Percentiles rank a stretch among this genome's conserved stretches.
Evolutionary conservation across 768 basidiomycete species (phyloP).

Genomic region (Hortiboletus campestris): DNA sequence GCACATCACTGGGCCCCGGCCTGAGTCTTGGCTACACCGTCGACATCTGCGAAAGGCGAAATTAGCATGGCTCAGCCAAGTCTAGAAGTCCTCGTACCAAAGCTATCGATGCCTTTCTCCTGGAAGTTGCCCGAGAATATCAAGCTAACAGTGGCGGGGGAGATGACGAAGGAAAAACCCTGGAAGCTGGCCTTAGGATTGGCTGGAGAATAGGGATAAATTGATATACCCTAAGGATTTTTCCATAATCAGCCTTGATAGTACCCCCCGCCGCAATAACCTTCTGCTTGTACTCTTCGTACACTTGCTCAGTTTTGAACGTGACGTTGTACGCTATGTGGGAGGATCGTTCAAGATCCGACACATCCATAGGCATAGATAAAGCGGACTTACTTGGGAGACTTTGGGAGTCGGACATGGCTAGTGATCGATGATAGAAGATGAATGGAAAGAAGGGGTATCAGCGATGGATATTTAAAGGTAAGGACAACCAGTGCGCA

Average conservation of each 20-base stretch:
- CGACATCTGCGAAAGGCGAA: slow-evolving; percentile 12
- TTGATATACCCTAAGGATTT: not conserved
- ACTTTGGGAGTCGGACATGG: slow-evolving; percentile 20
- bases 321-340: slow-evolving; percentile 11
- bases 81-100: slow-evolving; percentile 11
- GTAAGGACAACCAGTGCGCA: not conserved
- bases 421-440: not conserved
- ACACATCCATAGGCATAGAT: not conserved
- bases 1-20: no score
- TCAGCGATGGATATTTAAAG: not conserved
- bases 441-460: not conserved
- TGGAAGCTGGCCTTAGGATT: not conserved
- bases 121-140: not conserved
- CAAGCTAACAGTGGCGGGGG: not conserved
- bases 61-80: not conserved
- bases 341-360: not conserved
- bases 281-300: slow-evolving; percentile 10
- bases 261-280: not conserved
- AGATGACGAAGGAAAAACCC: slow-evolving; percentile 21
- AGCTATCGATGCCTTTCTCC: slow-evolving; percentile 3
- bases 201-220: not conserved
- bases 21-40: not conserved
- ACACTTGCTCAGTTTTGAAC: slow-evolving; percentile 2
- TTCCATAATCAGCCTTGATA: slow-evolving; percentile 14
- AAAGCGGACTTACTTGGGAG: not conserved